Evolutionary conservation across 2,329 filamentous ascomycete genomes (phyloP).

Genomic region (Teratosphaeria epicoccoides): DNA sequence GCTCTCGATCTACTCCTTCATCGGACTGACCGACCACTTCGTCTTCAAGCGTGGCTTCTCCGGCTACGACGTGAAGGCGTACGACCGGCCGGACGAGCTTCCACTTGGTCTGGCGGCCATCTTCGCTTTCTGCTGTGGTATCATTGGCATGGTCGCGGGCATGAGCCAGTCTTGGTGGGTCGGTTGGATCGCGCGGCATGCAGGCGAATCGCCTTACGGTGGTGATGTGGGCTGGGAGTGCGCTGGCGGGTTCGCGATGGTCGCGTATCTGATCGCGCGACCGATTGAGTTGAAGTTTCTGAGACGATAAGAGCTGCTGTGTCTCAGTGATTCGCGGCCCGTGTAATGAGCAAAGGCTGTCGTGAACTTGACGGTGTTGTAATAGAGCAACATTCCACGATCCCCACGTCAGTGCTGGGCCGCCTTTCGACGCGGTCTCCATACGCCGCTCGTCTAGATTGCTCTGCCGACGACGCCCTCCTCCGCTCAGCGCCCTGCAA

Average conservation of each 20-base stretch:
- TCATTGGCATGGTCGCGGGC: constrained; percentile 55
- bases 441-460: not conserved
- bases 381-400: not conserved
- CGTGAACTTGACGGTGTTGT: not conserved
- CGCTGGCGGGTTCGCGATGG: constrained; percentile 49
- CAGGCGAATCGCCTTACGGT: constrained; percentile 41
- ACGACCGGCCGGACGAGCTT: constrained; percentile 47
- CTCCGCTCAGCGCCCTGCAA: not conserved
- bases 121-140: constrained; percentile 52
- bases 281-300: constrained; percentile 37
- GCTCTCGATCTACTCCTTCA: constrained; percentile 62
- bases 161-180: constrained; percentile 59
- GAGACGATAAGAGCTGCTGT: constrained; percentile 11
- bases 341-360: not conserved
- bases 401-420: not conserved
- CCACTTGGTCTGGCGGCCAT: constrained; percentile 55
- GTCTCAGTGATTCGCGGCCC: not conserved
- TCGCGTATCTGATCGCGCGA: constrained; percentile 43
- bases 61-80: constrained; percentile 50
- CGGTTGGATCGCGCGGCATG: constrained; percentile 54
- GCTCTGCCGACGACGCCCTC: not conserved
- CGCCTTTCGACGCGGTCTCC: not conserved
- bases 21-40: constrained; percentile 57
- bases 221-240: constrained; percentile 57
- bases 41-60: constrained; percentile 52